Evolutionary conservation across 345 rosid species (phyloP), one percentile per base, ranked within the genome.

Genomic region (Melaleuca alternifolia): DNA sequence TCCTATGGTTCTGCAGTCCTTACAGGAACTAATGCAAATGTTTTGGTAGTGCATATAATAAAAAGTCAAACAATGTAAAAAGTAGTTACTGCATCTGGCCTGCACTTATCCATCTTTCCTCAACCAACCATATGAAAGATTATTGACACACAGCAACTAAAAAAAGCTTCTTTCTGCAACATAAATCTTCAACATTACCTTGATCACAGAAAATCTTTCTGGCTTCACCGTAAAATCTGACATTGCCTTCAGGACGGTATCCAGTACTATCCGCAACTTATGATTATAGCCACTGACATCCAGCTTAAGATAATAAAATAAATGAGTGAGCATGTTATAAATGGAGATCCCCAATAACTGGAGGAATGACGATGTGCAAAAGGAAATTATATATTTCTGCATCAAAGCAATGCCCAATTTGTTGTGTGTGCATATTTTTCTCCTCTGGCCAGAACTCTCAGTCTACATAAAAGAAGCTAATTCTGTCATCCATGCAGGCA

Each of bases 171-270:
- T 51, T 51, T 83, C 21, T 56, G 79, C 79, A 71, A 48, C 79
- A 71, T 65, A 51, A 65, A 51, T n/a, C 6, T 48, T 13, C 54
- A 54, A 37, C 20, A 7, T 90, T 90, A 95, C 99, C 98, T 96
- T 96, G 89, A 94, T 93, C 87, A 96, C 97, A 85, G 92, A 85
- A 90, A 95, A 96, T 87, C 98, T 93, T 89, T 95, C 94, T 71
- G 94, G 93, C 88, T 91, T 92, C 84, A 96, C 98, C 88, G 93
- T 87, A 88, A 96, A 96, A 54, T 92, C 89, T 77, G 94, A 94
- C 84, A 95, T 93, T 85, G 93, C 92, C 53, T 89, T 88, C 62
- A 93, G 71, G 51, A 96, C 88, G 79, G 94, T 92, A 86, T 95
- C 95, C 91, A 96, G 90, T 86, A 96, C 90, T 91, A 87, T 91